phyloP scores from a whole-genome alignment of 257 asterid genomes.

The Primulina huaijiensis region DNA sequence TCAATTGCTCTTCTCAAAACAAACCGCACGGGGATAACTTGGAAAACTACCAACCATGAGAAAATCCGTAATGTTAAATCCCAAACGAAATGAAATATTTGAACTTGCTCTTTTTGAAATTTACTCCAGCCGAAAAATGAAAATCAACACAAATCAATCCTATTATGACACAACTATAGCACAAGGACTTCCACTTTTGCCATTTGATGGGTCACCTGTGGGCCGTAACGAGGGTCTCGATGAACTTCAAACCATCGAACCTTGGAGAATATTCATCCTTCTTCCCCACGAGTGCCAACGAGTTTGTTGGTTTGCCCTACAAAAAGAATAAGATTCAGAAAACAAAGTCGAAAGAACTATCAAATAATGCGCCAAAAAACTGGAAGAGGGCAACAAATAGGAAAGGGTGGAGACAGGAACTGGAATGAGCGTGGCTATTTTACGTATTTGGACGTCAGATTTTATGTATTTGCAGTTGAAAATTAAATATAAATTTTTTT shows the following conservation, averaged over 20 bases:
- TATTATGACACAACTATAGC: not conserved
- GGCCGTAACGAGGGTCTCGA: constrained; percentile 57
- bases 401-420: too few relatives aligned
- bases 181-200: not conserved
- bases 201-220: constrained; percentile 40
- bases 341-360: not conserved
- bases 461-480: too few relatives aligned
- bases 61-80: not conserved
- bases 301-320: constrained; percentile 27
- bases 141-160: not conserved
- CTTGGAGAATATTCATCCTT: constrained; percentile 43
- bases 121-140: not conserved
- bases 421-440: too few relatives aligned
- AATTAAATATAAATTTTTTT: too few relatives aligned
- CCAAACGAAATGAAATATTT: not conserved
- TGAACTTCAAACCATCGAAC: constrained; percentile 60
- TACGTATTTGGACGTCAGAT: too few relatives aligned
- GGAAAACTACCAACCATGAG: constrained; percentile 35
- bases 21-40: constrained; percentile 26
- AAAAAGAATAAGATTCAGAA: constrained; percentile 5
- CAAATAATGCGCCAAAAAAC: not conserved
- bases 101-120: not conserved
- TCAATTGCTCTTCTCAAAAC: not conserved
- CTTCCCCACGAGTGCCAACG: constrained; percentile 4
- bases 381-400: not conserved